Evolutionary conservation across 2,329 filamentous ascomycete genomes (phyloP).

Genomic region (Fusarium sp.): DNA sequence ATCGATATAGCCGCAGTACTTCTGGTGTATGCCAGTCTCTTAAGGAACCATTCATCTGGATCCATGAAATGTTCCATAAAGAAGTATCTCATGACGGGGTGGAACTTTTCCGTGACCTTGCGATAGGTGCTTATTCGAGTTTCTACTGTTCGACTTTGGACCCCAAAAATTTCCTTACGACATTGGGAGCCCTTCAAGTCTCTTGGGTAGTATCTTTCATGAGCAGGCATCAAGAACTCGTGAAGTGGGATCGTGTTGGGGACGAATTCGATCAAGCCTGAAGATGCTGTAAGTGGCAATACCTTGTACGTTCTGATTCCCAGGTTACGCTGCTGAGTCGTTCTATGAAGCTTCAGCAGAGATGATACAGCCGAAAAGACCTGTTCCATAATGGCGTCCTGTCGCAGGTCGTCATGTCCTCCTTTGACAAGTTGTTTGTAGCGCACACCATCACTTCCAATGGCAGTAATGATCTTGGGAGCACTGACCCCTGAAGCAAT

Average conservation of each 20-base stretch:
- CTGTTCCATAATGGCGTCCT: conserved; percentile 99
- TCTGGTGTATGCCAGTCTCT: conserved; percentile 89
- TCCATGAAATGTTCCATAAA: conserved; percentile 95
- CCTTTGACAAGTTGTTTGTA: conserved; percentile 97
- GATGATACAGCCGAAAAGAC: conserved; percentile 97
- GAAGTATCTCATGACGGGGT: conserved; percentile 95
- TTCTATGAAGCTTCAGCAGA: conserved; percentile 85
- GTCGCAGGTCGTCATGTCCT: conserved; percentile 93
- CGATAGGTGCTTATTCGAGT: conserved; percentile 80
- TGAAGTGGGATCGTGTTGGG: conserved; percentile 92
- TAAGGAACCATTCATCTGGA: conserved; percentile 95
- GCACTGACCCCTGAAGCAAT: conserved; percentile 92
- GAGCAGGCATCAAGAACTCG: conserved; percentile 91
- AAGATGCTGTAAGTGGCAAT: conserved; percentile 83
- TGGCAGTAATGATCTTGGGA: conserved; percentile 90
- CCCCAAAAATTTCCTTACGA: conserved; percentile 81
- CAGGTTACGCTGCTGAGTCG: conserved; percentile 87
- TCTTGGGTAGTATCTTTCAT: conserved; percentile 85
- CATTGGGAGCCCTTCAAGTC: conserved; percentile 83
- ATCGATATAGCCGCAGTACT: conserved; percentile 96
- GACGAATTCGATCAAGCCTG: conserved; percentile 97
- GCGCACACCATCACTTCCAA: conserved; percentile 79
- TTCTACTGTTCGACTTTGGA: conserved; percentile 76
- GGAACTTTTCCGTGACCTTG: conserved; percentile 83
- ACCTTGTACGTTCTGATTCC: conserved; percentile 98